Percentiles rank a stretch among this genome's conserved stretches.
These are phyloP conservation scores for Iodosphaeria phyllophila DNA, from an alignment of 2,329 filamentous ascomycete species.

Conservation along the genomic window DNA sequence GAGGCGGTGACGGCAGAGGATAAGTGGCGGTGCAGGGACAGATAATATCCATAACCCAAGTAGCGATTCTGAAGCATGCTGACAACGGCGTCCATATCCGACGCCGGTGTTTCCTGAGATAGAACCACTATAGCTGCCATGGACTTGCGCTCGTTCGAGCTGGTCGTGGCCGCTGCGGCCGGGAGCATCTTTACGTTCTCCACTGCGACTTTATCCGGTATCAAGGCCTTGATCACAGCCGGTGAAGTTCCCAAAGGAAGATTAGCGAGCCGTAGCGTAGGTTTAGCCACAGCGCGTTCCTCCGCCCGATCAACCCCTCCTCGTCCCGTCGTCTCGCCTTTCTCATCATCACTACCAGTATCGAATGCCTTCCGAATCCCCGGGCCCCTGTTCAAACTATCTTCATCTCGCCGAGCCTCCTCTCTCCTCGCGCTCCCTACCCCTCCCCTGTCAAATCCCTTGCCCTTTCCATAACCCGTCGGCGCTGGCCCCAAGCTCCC, in stretches of 20 bases:
- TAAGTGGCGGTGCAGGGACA: constrained; percentile 64
- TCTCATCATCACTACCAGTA: constrained; percentile 39
- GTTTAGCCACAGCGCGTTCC: constrained; percentile 40
- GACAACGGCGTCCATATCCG: constrained; percentile 66
- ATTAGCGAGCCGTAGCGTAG: constrained; percentile 41
- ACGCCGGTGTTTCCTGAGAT: constrained; percentile 61
- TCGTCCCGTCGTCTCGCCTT: constrained; percentile 21
- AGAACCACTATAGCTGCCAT: constrained; percentile 65
- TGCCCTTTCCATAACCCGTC: constrained; percentile 31
- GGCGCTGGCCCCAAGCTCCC: constrained; percentile 39
- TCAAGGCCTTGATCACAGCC: constrained; percentile 37
- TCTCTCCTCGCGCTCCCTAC: constrained; percentile 11
- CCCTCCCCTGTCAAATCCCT: constrained; percentile 28
- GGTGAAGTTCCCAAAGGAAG: constrained; percentile 42
- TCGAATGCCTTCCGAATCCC: constrained; percentile 56
- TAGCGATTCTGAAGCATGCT: constrained; percentile 68
- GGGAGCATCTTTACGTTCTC: constrained; percentile 58
- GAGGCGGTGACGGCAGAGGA: constrained; percentile 52
- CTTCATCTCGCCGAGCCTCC: constrained; percentile 2
- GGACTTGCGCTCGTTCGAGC: constrained; percentile 46
- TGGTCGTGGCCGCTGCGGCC: constrained; percentile 17
- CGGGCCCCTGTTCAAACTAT: constrained; percentile 1
- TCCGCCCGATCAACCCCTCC: constrained; percentile 30
- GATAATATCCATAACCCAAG: constrained; percentile 65
- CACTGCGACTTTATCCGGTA: constrained; percentile 41